These are phyloP conservation scores for Zea luxurians DNA, from an alignment of 176 grass and related monocot species.

Conservation along the genomic window DNA sequence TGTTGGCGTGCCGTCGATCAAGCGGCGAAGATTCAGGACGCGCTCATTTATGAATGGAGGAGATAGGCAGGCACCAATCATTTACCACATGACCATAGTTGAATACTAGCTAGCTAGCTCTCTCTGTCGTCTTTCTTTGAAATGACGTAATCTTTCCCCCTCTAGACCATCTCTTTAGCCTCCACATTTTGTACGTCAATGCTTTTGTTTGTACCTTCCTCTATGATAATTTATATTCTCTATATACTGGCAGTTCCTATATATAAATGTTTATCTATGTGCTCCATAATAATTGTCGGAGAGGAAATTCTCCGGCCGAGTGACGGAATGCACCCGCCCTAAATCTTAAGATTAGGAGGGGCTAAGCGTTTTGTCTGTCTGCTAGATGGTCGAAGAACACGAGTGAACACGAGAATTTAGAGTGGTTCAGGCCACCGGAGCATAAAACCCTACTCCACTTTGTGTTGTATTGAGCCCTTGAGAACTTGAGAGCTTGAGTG, in stretches of 20 bases:
- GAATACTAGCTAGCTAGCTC: not conserved
- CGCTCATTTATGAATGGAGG: constrained; percentile 33
- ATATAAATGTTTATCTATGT: not conserved
- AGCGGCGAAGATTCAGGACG: constrained; percentile 57
- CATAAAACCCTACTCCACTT: too few relatives aligned
- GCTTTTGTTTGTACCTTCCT: constrained; percentile 3
- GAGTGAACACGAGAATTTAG: too few relatives aligned
- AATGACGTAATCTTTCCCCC: not conserved
- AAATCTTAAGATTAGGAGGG: too few relatives aligned
- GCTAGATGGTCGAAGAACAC: too few relatives aligned
- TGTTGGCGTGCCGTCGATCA: constrained; percentile 49
- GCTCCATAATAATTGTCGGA: too few relatives aligned
- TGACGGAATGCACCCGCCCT: too few relatives aligned
- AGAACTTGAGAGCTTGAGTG: too few relatives aligned
- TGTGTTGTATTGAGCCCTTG: too few relatives aligned
- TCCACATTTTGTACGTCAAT: not conserved
- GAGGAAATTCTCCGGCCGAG: too few relatives aligned
- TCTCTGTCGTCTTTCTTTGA: constrained; percentile 3
- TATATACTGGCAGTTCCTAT: not conserved
- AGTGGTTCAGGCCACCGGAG: too few relatives aligned
- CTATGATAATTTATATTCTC: constrained; percentile 4
- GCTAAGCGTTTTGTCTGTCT: too few relatives aligned
- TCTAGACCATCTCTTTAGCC: not conserved
- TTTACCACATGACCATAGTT: constrained; percentile 16
- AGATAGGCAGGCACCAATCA: constrained; percentile 16